Evolutionary conservation across 2,329 filamentous ascomycete species (phyloP), one percentile per base, ranked within the genome.

Genomic region (Aspergillus alliaceus): DNA sequence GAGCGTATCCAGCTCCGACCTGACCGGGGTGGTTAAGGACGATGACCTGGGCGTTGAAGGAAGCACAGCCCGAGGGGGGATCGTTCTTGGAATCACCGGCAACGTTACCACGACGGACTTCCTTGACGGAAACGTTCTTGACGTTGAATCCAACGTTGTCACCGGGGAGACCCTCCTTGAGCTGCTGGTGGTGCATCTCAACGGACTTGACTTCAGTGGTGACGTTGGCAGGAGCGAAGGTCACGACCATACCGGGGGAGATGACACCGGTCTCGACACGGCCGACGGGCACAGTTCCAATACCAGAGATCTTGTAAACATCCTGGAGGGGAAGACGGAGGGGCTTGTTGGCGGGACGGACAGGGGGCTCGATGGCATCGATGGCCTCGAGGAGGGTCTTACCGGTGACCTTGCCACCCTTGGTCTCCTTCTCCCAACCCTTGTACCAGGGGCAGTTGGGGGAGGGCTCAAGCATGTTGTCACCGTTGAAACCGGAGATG

Each of bases 81-180:
- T 99, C 95, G 86, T 96, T 96, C 93, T 99, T 99, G 88, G 91
- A 93, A 91, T 99, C 95, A 91, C 92, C 91, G 76, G 90, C 90
- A 74, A 99, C 95, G 89, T 99, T 98, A 79, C 95, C 95, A 96
- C 95, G 95, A 84, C 95, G 95, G 79, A 99, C 96, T 82, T 99
- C 95, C 93, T 99, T 99, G 85, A 99, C 95, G 82, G 95, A 98
- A 77, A 99, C 95, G 95, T 99, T 99, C 93, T 99, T 99, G 85
- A 99, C 93, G 91, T 99, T 99, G 93, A 99, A 99, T 75, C 95
- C 95, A 81, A 99, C 95, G 87, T 99, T 99, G 91, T 99, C 95
- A 89, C 95, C 95, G 77, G 95, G 95, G 69, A 90, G 77, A 90
- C 95, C 95, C 87, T 96, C 89, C 68, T 79, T 63, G 72, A 99